Evolutionary conservation across 208 protist genomes (phyloP), one percentile per base, ranked within the genome.

Genomic region (Trypanosoma mega): DNA sequence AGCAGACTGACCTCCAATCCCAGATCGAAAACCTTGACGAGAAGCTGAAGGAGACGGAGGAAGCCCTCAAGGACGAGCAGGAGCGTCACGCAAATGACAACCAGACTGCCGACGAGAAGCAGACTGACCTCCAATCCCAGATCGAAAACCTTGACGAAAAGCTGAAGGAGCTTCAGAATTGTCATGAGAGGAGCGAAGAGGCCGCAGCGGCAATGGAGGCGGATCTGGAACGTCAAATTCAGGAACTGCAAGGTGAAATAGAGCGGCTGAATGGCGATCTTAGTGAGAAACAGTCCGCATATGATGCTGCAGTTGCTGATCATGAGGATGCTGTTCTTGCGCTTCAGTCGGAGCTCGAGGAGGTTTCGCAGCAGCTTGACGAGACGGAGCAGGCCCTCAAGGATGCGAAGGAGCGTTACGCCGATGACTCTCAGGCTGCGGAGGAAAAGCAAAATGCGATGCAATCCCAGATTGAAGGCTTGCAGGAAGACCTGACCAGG

Each of bases 61-160:
- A 41, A n/a, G 47, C 41, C 4, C 53, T 65, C 56, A 56, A 69
- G 45, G 33, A 58, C 2, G 20, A 67, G 57, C 37, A 68, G 53
- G 43, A 55, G 29, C 44, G 27, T 9, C 45, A 52, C 31, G 62
- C 16, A 4, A 48, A 44, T 23, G 46, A 72, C 30, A 36, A 63
- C 2, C 33, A 44, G 33, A 49, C 69, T 65, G 30, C 45, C 41
- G 39, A 53, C n/a, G 55, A 72, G 18, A 27, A 72, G 41, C 67
- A 68, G 4, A 20, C 46, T 3, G 61, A 54, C 1, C 60, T 58
- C 7, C 39, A 46, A 21, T 29, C 45, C 33, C 63, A 77, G 63
- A 56, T 87, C 2, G 46, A 74, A 57, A 48, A 69, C 20, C 65
- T 61, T 3, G 68, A 83, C 57, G 63, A 36, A 6, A 30, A 68